A percentile compares a stretch with the other conserved stretches of the same genome.
Conservation (phyloP, 2,329 filamentous ascomycete genomes). For the Neoascochyta sp. region DNA sequence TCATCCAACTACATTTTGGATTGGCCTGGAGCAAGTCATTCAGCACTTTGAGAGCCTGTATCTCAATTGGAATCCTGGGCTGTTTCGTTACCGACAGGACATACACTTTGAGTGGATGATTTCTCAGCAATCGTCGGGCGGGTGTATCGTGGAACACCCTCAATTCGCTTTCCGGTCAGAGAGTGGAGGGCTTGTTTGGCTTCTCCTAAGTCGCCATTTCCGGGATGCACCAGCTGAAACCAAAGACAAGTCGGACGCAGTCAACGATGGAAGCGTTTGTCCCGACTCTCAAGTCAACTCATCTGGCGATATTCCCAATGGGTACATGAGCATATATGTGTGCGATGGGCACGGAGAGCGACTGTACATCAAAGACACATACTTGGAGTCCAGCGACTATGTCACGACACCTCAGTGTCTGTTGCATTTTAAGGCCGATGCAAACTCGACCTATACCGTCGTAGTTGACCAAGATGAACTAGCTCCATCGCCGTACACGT, state of each 20-base stretch:
- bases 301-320: slow-evolving; percentile 45
- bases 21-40: slow-evolving; percentile 78
- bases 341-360: slow-evolving; percentile 68
- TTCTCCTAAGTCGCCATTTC: slow-evolving; percentile 84
- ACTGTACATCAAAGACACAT: slow-evolving; percentile 70
- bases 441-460: slow-evolving; percentile 54
- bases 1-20: slow-evolving; percentile 83
- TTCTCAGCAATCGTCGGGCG: slow-evolving; percentile 56
- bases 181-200: slow-evolving; percentile 66
- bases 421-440: slow-evolving; percentile 64
- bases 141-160: slow-evolving; percentile 67
- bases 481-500: slow-evolving; percentile 69
- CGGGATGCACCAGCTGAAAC: slow-evolving; percentile 50
- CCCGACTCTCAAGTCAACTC: slow-evolving; percentile 19
- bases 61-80: slow-evolving; percentile 89
- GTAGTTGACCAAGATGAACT: slow-evolving; percentile 78
- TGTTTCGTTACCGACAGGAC: slow-evolving; percentile 80
- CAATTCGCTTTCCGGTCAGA: slow-evolving; percentile 56
- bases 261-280: slow-evolving; percentile 30
- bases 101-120: slow-evolving; percentile 84
- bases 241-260: slow-evolving; percentile 29
- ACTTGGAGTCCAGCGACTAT: slow-evolving; percentile 73
- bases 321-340: slow-evolving; percentile 84
- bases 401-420: slow-evolving; percentile 93
- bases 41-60: slow-evolving; percentile 96